phyloP scores from a whole-genome alignment of 306 rosid species.

The Acacia melanoxylon region DNA sequence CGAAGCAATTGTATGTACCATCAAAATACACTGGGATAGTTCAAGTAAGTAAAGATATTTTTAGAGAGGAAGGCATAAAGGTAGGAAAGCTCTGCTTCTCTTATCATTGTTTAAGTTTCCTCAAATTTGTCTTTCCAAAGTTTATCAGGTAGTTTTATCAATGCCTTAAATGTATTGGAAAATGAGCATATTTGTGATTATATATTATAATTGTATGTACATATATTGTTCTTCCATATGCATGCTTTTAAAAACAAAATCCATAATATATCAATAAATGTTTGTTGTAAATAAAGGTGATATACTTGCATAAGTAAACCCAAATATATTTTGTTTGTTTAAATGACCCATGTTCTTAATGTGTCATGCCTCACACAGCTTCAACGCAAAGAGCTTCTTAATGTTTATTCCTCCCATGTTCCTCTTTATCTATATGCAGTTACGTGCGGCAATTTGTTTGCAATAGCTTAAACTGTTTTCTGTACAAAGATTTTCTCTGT shows the following conservation, averaged over 20 bases:
- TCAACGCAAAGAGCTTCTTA: neutral
- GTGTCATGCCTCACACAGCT: neutral
- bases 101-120: neutral
- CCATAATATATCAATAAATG: neutral
- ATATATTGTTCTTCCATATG: neutral
- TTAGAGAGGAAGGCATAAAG: conserved; percentile 88
- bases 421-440: neutral
- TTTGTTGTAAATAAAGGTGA: neutral
- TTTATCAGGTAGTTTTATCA: neutral
- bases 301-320: neutral
- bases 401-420: neutral
- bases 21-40: conserved; percentile 90
- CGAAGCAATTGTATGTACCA: conserved; percentile 49
- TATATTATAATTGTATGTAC: neutral
- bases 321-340: neutral
- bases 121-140: neutral
- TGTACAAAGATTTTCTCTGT: neutral
- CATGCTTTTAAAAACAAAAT: neutral
- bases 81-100: conserved; percentile 37
- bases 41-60: conserved; percentile 88
- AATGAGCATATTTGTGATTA: neutral
- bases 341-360: neutral
- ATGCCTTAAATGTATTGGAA: neutral
- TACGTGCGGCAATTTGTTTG: neutral
- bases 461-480: neutral